Percentiles rank a stretch among this genome's conserved stretches.
Conservation (phyloP, 768 basidiomycete species). For the Tricholoma saponaceum region DNA sequence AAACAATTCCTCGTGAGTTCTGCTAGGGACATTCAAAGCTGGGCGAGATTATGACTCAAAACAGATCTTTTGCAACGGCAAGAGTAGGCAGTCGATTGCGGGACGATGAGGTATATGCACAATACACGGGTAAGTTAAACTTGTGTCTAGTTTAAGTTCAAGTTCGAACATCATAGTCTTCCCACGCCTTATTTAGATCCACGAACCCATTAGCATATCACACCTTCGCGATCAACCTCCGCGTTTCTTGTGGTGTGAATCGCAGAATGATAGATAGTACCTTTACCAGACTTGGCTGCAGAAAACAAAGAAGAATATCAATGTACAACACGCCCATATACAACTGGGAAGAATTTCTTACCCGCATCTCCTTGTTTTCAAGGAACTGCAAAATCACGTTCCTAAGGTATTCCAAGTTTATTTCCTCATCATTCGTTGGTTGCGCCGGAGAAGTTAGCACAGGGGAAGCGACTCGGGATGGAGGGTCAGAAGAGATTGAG, state of each 20-base stretch:
- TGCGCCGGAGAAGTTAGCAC: constrained; percentile 25
- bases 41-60: neutral
- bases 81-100: neutral
- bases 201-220: neutral
- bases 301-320: neutral
- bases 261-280: constrained; percentile 90
- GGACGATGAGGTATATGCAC: neutral
- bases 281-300: constrained; percentile 53
- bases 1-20: constrained; percentile 73
- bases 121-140: no score
- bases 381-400: constrained; percentile 97
- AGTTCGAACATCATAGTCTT: neutral
- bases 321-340: neutral
- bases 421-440: constrained; percentile 73
- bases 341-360: constrained; percentile 35
- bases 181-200: neutral
- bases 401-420: constrained; percentile 92
- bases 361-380: constrained; percentile 98
- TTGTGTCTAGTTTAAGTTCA: neutral
- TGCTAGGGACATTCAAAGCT: constrained; percentile 54
- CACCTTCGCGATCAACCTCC: constrained; percentile 85
- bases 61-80: neutral
- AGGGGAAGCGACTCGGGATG: constrained; percentile 35
- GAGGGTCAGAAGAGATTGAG: constrained; percentile 30
- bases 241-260: constrained; percentile 94